Percentiles rank a stretch among this genome's conserved stretches.
Conservation (phyloP, 1,139 yeast species). For the Sugiyamaella grinbergsii region DNA sequence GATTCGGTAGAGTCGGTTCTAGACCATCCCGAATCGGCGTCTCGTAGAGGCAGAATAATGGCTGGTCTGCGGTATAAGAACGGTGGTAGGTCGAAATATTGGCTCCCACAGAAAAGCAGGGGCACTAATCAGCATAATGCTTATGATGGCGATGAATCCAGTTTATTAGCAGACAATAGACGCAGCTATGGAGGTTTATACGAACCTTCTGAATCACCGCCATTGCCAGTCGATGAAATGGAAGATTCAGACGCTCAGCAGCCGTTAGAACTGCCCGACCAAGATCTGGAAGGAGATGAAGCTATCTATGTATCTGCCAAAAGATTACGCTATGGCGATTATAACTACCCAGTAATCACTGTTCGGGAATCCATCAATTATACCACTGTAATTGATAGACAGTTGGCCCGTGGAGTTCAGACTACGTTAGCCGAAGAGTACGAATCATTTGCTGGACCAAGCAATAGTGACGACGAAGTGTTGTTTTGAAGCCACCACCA, state of each 20-base stretch:
- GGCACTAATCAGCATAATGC: background rate
- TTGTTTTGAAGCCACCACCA: conserved; percentile 3
- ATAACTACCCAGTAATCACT: conserved; percentile 60
- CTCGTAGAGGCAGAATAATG: conserved; percentile 71
- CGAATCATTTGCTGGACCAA: conserved; percentile 25
- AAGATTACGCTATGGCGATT: conserved; percentile 54
- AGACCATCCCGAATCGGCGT: conserved; percentile 67
- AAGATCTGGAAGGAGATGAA: conserved; percentile 42
- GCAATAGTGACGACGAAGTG: conserved; percentile 22
- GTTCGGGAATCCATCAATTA: conserved; percentile 46
- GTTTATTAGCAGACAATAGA: background rate
- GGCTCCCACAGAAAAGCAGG: conserved; percentile 57
- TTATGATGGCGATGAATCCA: background rate
- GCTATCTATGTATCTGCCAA: conserved; percentile 48
- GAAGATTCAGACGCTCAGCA: conserved; percentile 7
- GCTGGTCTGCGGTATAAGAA: conserved; percentile 82
- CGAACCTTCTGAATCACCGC: no score
- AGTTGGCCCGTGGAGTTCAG: conserved; percentile 27
- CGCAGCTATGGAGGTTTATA: conserved; percentile 6
- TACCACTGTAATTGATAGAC: conserved; percentile 30
- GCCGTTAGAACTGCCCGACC: conserved; percentile 11
- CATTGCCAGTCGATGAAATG: no score
- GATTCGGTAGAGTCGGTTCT: conserved; percentile 75
- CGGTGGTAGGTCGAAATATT: conserved; percentile 79
- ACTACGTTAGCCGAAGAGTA: conserved; percentile 29